Conservation (phyloP, 2,329 filamentous ascomycete species). For the Fusarium subtropicale region DNA sequence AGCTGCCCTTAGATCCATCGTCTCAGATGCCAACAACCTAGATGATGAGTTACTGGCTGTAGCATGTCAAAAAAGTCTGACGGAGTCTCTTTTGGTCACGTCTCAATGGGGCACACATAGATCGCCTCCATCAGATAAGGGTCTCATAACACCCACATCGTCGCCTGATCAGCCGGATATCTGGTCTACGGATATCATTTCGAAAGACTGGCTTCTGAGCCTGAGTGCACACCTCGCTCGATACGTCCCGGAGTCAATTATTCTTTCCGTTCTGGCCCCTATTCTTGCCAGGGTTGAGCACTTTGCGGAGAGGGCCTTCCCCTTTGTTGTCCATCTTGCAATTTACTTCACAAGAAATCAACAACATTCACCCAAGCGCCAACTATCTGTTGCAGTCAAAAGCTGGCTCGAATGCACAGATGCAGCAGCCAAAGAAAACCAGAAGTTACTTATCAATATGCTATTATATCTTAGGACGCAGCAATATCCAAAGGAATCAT, state of each 20-base stretch:
- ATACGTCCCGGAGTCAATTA: constrained; percentile 69
- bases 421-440: constrained; percentile 66
- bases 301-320: constrained; percentile 80
- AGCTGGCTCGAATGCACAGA: constrained; percentile 66
- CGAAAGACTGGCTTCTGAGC: constrained; percentile 68
- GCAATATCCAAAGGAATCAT: constrained; percentile 77
- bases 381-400: constrained; percentile 73
- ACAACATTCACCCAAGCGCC: constrained; percentile 68
- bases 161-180: constrained; percentile 38
- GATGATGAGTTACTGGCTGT: constrained; percentile 61
- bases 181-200: constrained; percentile 56
- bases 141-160: constrained; percentile 4
- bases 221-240: constrained; percentile 72
- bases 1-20: constrained; percentile 66
- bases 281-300: constrained; percentile 74
- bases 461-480: constrained; percentile 92
- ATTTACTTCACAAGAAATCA: constrained; percentile 75
- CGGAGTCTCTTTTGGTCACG: constrained; percentile 63
- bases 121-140: constrained; percentile 65
- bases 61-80: constrained; percentile 64
- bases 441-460: constrained; percentile 79
- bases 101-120: constrained; percentile 69
- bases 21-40: constrained; percentile 63
- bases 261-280: constrained; percentile 75
- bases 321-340: constrained; percentile 86